Conservation (phyloP, 306 rosid species). For the Psophocarpus tetragonolobus region DNA sequence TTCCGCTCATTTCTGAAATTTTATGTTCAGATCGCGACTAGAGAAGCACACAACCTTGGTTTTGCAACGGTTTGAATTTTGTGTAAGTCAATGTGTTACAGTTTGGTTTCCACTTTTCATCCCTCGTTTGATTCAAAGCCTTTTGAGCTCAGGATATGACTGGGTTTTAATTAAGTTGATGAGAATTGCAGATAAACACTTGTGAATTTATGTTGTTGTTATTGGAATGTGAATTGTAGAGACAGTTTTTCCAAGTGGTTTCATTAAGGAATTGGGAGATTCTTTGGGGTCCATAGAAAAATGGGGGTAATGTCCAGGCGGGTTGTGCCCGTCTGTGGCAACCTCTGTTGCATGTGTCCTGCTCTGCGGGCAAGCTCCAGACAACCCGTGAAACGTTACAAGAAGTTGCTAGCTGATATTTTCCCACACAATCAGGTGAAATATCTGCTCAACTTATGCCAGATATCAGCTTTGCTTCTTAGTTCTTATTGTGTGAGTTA, state of each 20-base stretch:
- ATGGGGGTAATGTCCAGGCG: conserved; percentile 99
- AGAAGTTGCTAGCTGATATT: conserved; percentile 80
- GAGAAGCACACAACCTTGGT: not conserved
- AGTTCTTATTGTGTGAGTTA: not conserved
- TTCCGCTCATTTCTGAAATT: not conserved
- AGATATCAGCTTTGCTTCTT: conserved; percentile 12
- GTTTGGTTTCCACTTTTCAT: not conserved
- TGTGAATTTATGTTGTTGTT: conserved; percentile 25
- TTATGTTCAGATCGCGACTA: conserved; percentile 45
- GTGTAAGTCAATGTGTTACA: not conserved
- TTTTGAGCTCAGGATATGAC: not conserved
- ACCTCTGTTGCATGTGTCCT: conserved; percentile 90
- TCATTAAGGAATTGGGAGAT: conserved; percentile 31
- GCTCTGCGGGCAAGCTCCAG: conserved; percentile 88
- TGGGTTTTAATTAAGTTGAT: conserved; percentile 9
- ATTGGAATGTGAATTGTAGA: conserved; percentile 13
- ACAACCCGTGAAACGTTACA: conserved; percentile 94
- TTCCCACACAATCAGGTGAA: conserved; percentile 84
- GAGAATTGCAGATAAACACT: not conserved
- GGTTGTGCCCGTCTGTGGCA: conserved; percentile 91
- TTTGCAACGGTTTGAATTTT: conserved; percentile 19
- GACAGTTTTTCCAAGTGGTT: conserved; percentile 13
- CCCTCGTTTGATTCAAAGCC: not conserved
- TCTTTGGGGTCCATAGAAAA: conserved; percentile 35
- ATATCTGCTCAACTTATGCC: conserved; percentile 15